Base-by-base conservation (phyloP, 371 early-diverging fungal genomes). In the Mucor velutinosus region DNA sequence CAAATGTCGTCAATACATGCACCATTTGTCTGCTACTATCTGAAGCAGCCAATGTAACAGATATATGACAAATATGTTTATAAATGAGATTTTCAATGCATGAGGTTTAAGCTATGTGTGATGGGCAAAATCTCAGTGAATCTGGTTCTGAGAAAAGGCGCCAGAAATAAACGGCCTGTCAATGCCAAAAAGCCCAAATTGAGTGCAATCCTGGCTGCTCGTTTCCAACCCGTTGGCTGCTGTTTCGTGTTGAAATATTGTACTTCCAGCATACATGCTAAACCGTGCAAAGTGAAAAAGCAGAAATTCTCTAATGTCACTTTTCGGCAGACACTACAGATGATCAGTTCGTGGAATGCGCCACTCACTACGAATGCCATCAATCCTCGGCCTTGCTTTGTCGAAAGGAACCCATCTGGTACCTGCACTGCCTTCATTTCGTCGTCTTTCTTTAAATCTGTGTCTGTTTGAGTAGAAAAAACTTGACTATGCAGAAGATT, bases 111-210 rank as follows among this genome's bases (percentile, higher is more conserved):
- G 11, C 41, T 41, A 41, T 57, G 45, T 35, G 72, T 67, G 4
- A 67, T 37, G n/a, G 72, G 64, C 11, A 67, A 32, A 7, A 67
- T 47, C 25, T 72, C 19, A 11, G 60, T 64, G 29, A 72, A 72
- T 33, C 61, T 41, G 29, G 58, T 51, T 43, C 75, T 65, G n/a
- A 80, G 60, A 56, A 64, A 78, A 11, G 81, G 81, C 3, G 76
- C 81, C 7, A 80, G 60, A 47, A 80, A 80, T 25, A 80, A 51
- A 27, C 75, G 73, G 1, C 78, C 78, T 7, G 81, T 80, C 5
- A 76, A n/a, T n/a, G 64, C 53, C 39, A 80, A 56, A 27, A 80
- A 78, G 10, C 63, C 15, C 7, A 78, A 33, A 21, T 75, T 60
- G 10, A 39, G n/a, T 0, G 67, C 10, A 3, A 74, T 61, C 25